Base-by-base conservation (phyloP, 495 filamentous ascomycete species). In the Penicillium alfredii region DNA sequence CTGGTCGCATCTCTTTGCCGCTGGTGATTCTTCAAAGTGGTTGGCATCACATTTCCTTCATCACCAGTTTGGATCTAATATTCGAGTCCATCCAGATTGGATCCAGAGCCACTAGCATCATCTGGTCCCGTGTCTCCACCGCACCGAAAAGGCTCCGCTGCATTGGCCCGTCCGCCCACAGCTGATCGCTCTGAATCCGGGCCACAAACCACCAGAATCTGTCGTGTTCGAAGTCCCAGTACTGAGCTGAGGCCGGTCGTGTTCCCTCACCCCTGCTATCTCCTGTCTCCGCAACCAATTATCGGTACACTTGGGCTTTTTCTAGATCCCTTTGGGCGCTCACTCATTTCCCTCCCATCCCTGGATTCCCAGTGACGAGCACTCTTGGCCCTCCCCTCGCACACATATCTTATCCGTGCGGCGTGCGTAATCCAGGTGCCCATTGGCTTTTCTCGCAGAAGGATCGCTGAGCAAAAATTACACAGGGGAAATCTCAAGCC, bases 121-220 rank as follows among this genome's bases (percentile, higher is more conserved):
- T n/a, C n/a, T n/a, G 35, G 44, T 35, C 17, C 34, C 28, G 36
- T 38, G 52, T 53, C 52, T 35, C 52, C 52, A 56, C 52, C 40
- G 33, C 28, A 42, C 47, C 44, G 10, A 53, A 55, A 49, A 33
- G 43, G 35, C 42, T 47, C 47, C 57, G 51, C 51, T 61, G 55
- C 55, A 59, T 56, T 58, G 58, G 57, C 47, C 48, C 47, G 39
- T 44, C 44, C 44, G 33, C 46, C 43, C 55, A 49, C 49, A 50
- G 59, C 51, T 56, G 59, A 63, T 63, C 59, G 30, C 49, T 42
- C 53, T 59, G 43, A 46, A 53, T 59, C 47, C 44, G 55, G 52
- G 40, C 42, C 44, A 45, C 35, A 25, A 38, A 21, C 37, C 46
- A 46, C 42, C 53, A 53, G 56, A 58, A 54, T 59, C 50, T 56